Percentiles rank a stretch among this genome's conserved stretches.
These are phyloP conservation scores for Eucalyptus tenuipes DNA, from an alignment of 345 rosid species.

Conservation along the genomic window DNA sequence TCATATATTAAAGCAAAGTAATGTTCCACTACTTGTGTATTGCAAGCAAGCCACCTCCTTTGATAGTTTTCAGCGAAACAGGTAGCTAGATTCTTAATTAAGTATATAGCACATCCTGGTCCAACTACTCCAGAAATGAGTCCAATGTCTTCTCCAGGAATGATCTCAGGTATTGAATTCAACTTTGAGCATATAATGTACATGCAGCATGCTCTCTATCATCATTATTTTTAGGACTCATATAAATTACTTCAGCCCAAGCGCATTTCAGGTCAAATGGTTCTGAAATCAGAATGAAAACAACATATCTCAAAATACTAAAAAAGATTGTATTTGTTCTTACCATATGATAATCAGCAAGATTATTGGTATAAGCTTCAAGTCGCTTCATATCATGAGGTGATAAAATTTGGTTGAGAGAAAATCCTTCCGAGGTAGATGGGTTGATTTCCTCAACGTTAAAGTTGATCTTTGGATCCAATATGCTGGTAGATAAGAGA, in stretches of 20 bases:
- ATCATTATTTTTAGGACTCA: neutral
- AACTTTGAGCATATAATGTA: neutral
- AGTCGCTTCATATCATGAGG: constrained; percentile 62
- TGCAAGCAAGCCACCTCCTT: neutral
- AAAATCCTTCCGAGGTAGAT: constrained; percentile 31
- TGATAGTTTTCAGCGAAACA: neutral
- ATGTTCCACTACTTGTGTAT: neutral
- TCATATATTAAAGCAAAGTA: neutral
- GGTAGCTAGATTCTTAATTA: neutral
- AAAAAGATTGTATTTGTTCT: neutral
- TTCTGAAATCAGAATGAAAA: neutral
- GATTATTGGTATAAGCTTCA: constrained; percentile 53
- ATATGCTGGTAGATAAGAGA: constrained; percentile 37
- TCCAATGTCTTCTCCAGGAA: neutral
- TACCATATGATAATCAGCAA: constrained; percentile 61
- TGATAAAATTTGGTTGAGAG: constrained; percentile 31
- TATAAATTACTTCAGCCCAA: neutral
- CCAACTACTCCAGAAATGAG: neutral
- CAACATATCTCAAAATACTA: neutral
- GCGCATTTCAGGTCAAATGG: neutral
- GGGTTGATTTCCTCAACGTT: constrained; percentile 12
- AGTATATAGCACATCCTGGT: neutral
- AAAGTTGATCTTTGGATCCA: constrained; percentile 81
- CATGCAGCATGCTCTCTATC: neutral
- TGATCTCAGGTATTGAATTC: neutral